Evolutionary conservation across 176 grass and related monocot genomes (phyloP), one percentile per base, ranked within the genome.

Genomic region (Canna indica): DNA sequence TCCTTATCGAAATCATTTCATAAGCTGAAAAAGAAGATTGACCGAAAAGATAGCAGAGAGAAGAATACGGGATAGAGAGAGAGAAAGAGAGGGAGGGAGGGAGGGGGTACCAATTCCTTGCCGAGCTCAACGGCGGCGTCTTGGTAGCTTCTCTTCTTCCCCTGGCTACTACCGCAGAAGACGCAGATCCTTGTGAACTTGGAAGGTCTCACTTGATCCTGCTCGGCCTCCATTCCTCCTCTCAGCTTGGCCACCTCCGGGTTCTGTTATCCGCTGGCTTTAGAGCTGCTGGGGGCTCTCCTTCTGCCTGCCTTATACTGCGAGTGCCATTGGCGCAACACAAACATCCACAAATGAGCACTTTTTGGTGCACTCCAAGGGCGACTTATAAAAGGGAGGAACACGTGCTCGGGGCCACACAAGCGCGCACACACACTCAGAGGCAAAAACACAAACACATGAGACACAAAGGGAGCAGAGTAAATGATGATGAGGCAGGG

Each of bases 161-260:
- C 90, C 71, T 89, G 84, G 82, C 90, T 93, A 77, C 95, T 99
- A 36, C 95, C 95, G 47, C 95, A 99, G 82, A 99, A 99, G 33
- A 99, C 95, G 68, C 95, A 99, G 73, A 99, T 93, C 64, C 89
- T 87, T 74, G 85, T 92, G 84, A 97, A 97, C 84, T 90, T 87
- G 33, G 94, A 90, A 64, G 81, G 81, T 72, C 69, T 87, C 79
- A 83, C 80, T 36, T 54, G 20, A 33, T 83, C 71, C 67, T 57
- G 41, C 30, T 60, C 69, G 29, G 53, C 17, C 54, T 71, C 47
- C 39, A 38, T 72, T 34, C 13, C 24, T 16, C 26, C 47, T 15
- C 14, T 10, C 12, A 14, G 27, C 58, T 30, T 30, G 20, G 20
- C 22, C 15, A 4, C 3, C 18, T 50, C 22, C n/a, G 20, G 26